These are phyloP conservation scores for Backusella morwellensis DNA, from an alignment of 192 early-diverging fungal species.

Conservation along the genomic window DNA sequence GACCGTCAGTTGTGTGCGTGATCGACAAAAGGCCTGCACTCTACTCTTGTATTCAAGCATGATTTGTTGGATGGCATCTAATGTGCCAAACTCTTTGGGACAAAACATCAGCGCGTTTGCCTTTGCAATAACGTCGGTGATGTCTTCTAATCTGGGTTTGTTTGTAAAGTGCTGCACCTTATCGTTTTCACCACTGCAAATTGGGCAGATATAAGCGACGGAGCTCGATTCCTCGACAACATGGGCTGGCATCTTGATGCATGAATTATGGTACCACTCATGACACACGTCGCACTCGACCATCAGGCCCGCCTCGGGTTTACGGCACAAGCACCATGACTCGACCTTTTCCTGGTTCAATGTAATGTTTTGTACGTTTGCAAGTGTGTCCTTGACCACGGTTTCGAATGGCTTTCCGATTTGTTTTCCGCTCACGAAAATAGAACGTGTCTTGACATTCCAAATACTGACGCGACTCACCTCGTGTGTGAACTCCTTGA, in stretches of 20 bases:
- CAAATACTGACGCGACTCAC: not conserved
- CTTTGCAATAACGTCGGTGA: constrained; percentile 39
- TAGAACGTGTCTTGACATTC: not conserved
- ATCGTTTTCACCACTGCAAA: constrained; percentile 38
- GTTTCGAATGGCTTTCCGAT: not conserved
- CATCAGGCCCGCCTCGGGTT: constrained; percentile 62
- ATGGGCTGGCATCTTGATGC: constrained; percentile 46
- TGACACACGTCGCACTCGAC: constrained; percentile 64
- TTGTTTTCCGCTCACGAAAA: not conserved
- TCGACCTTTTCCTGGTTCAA: not conserved
- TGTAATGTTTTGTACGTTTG: not conserved
- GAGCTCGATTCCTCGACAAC: constrained; percentile 39
- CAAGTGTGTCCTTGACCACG: not conserved
- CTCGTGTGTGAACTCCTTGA: not conserved
- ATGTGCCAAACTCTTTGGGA: constrained; percentile 24
- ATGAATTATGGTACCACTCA: constrained; percentile 65
- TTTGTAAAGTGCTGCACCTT: constrained; percentile 30
- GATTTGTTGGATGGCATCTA: constrained; percentile 12
- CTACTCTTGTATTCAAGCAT: constrained; percentile 10
- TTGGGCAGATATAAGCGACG: constrained; percentile 50
- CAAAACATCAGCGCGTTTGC: constrained; percentile 44
- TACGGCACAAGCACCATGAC: constrained; percentile 61
- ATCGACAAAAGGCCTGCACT: constrained; percentile 27
- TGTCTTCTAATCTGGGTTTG: constrained; percentile 30
- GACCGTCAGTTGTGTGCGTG: constrained; percentile 20